Evolutionary conservation across 139 green algal species (phyloP), one percentile per base, ranked within the genome.

Genomic region (Mychonastes homosphaera): DNA sequence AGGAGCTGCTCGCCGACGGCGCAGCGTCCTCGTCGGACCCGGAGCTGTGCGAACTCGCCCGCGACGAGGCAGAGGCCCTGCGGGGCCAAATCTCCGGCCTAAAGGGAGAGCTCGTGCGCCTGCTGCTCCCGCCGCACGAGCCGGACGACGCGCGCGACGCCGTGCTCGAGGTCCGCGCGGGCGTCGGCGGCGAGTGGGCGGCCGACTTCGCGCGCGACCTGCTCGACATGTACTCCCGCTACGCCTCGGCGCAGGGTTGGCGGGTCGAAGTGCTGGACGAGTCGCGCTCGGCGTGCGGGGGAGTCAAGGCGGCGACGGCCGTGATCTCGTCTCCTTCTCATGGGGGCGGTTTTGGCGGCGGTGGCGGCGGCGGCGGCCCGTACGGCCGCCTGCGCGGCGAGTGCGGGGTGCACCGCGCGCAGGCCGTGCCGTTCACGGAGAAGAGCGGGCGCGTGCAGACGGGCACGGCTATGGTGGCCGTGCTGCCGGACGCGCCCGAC

Each of bases 391-490:
- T 98, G 41, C 88, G 89, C 60, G 88, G 65, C 34, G 91, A 98
- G 75, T 77, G 69, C 21, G 91, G 91, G 4, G 85, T 97, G 44
- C 91, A 98, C 64, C 71, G 91, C 6, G 91, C 96, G 39, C 78
- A 98, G 76, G 76, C 87, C 2, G 92, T 98, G 24, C 92, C 92
- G 0, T 74, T 64, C 1, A 98, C 89, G 7, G 92, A 98, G 56
- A 79, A 69, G 2, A 52, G 69, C 21, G 92, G 92, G 0, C 73
- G 87, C 1, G 66, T 97, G 43, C 92, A 98, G 71, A 98, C 92
- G 3, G 92, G 81, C 50, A 91, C 92, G 2, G 90, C 87, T 3
- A 87, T 80, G 7, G 87, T 95, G 18, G 83, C 78, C 7, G 79
- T 95, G 28, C 69, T 96, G 69, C 78, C 84, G 1, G 73, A 95